These are phyloP conservation scores for Tricholoma flavovirens DNA, from an alignment of 768 basidiomycete genomes.

Conservation along the genomic window DNA sequence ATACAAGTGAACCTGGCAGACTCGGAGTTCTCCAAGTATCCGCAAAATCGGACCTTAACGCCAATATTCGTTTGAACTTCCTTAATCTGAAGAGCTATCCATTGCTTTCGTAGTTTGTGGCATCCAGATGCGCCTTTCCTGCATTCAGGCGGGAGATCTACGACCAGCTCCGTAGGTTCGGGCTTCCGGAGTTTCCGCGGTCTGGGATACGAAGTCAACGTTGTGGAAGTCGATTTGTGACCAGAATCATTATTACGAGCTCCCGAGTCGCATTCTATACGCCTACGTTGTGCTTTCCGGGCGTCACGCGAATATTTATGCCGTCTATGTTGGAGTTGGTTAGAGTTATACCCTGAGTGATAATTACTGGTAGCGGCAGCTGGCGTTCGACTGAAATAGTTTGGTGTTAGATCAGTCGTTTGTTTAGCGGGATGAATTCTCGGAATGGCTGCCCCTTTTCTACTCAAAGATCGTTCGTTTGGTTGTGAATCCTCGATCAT, in stretches of 20 bases:
- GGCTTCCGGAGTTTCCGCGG: background rate
- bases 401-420: background rate
- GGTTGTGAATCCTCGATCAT: constrained; percentile 17
- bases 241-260: background rate
- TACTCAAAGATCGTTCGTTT: constrained; percentile 10
- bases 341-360: background rate
- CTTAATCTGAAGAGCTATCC: constrained; percentile 2
- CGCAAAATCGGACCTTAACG: constrained; percentile 1
- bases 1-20: constrained; percentile 2
- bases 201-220: background rate
- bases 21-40: constrained; percentile 1
- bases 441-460: constrained; percentile 11
- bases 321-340: background rate
- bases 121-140: constrained; percentile 7
- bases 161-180: constrained; percentile 4
- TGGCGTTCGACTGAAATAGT: background rate
- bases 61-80: constrained; percentile 4
- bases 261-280: background rate
- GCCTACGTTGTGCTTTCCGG: constrained; percentile 6
- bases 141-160: constrained; percentile 6
- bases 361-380: constrained; percentile 1
- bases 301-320: background rate
- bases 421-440: constrained; percentile 1
- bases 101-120: constrained; percentile 2
- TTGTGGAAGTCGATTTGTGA: background rate